A percentile compares a stretch with the other conserved stretches of the same genome.
These are phyloP conservation scores for Ceratocystis papillata DNA, from an alignment of 2,329 filamentous ascomycete genomes.

Conservation along the genomic window DNA sequence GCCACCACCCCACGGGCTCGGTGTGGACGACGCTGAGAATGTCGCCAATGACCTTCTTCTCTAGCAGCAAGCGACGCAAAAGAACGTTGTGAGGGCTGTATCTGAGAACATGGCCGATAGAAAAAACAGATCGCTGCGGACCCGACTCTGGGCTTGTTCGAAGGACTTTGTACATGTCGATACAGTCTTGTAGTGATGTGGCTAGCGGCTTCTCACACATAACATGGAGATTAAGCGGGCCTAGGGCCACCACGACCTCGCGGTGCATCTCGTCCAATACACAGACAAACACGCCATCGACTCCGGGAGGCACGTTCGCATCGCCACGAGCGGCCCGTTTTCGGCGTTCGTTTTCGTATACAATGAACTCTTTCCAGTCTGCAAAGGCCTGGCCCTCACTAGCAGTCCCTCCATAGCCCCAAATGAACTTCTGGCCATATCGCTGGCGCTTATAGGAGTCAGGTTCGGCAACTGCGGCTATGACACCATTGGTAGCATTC, in stretches of 20 bases:
- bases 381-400: conserved; percentile 56
- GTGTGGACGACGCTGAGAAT: conserved; percentile 80
- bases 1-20: conserved; percentile 93
- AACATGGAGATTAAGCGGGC: conserved; percentile 62
- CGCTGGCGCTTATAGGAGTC: conserved; percentile 61
- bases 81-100: conserved; percentile 90
- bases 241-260: conserved; percentile 65
- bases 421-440: conserved; percentile 64
- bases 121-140: conserved; percentile 51
- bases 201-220: conserved; percentile 94
- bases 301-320: conserved; percentile 38
- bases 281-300: conserved; percentile 53
- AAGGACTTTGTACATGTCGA: conserved; percentile 58
- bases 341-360: conserved; percentile 56
- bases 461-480: conserved; percentile 74
- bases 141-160: conserved; percentile 28
- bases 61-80: conserved; percentile 64
- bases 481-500: conserved; percentile 53
- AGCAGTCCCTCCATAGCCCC: conserved; percentile 41
- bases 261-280: conserved; percentile 83
- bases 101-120: conserved; percentile 83
- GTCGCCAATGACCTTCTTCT: conserved; percentile 69
- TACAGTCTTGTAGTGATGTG: conserved; percentile 64
- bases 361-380: conserved; percentile 65
- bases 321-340: conserved; percentile 39